These are phyloP conservation scores for Pythium plurisporium DNA, from an alignment of 352 stramenopile genomes.

Conservation along the genomic window DNA sequence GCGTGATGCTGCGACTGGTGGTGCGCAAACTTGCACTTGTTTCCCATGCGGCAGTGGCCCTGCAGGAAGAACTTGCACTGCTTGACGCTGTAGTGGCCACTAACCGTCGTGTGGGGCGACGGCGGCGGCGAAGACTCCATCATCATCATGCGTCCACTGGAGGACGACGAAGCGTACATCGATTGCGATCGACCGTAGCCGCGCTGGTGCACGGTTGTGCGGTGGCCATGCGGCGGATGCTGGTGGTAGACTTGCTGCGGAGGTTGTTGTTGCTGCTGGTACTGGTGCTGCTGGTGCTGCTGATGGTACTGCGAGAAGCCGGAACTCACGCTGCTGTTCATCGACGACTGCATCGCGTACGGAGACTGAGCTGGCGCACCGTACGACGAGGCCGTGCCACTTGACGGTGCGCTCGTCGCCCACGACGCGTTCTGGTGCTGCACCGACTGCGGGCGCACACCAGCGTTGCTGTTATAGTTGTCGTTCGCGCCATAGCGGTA, in stretches of 20 bases:
- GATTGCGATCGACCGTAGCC: conserved; percentile 13
- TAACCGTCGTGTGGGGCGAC: conserved; percentile 31
- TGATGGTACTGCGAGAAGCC: conserved; percentile 5
- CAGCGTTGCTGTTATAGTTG: too few relatives aligned
- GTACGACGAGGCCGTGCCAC: not conserved
- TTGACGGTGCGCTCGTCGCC: not conserved
- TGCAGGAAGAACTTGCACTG: conserved; percentile 85
- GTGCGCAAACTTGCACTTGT: conserved; percentile 85
- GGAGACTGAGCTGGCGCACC: not conserved
- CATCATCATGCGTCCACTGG: conserved; percentile 7
- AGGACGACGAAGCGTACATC: conserved; percentile 12
- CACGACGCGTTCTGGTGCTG: conserved; percentile 11
- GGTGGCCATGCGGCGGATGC: conserved; percentile 6
- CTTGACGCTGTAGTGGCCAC: conserved; percentile 28
- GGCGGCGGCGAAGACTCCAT: conserved; percentile 66
- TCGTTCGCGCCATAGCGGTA: too few relatives aligned
- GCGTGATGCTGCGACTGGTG: conserved; percentile 26
- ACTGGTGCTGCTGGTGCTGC: not conserved
- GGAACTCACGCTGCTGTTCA: not conserved
- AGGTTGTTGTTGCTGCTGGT: not conserved
- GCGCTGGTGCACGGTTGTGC: not conserved
- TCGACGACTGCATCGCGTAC: conserved; percentile 11
- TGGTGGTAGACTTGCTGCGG: conserved; percentile 6
- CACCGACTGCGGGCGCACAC: not conserved
- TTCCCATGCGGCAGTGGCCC: conserved; percentile 80